Evolutionary conservation across 2,329 filamentous ascomycete species (phyloP), one percentile per base, ranked within the genome.

Genomic region (Hypoxylon sp.): DNA sequence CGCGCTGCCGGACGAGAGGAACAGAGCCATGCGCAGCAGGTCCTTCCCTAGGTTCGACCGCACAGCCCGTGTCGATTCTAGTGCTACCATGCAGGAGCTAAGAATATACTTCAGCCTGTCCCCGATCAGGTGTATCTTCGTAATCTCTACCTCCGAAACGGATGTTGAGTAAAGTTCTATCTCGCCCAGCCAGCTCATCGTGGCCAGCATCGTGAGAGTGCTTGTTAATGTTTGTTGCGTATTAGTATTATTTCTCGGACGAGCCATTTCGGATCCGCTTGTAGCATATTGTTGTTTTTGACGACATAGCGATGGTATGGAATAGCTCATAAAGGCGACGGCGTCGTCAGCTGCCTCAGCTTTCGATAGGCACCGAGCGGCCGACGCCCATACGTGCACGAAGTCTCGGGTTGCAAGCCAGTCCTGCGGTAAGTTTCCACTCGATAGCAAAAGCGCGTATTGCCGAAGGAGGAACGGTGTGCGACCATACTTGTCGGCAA

Each of bases 361-460:
- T 7, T 68, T 63, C 1, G 76, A 74, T 13, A 82, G 55, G 6
- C 60, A 61, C 17, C 73, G 73, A 17, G 78, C 68, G 3, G 75
- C 70, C 8, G 67, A 62, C 3, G 70, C 71, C 80, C 80, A 83
- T 23, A 80, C 37, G 1, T 60, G 55, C n/a, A 70, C 66, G 50
- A 81, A 78, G 3, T 72, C 74, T 20, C 64, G 69, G 0, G 78
- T 79, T 4, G 75, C 74, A 21, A 83, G 67, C 81, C 81, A 83
- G 8, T 75, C 71, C 3, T 70, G 48, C 0, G 78, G 78, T 20
- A 83, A 62, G 3, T 61, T 55, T 1, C 70, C 70, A 26, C 61
- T 64, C 3, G 68, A 63, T 20, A 83, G 62, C 15, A 82, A 60
- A 0, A 33, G 52, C 1, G 73, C 68, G 17, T 80, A 65, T 35